Base-by-base conservation (phyloP, 768 basidiomycete species). In the Sutorius australiensis region DNA sequence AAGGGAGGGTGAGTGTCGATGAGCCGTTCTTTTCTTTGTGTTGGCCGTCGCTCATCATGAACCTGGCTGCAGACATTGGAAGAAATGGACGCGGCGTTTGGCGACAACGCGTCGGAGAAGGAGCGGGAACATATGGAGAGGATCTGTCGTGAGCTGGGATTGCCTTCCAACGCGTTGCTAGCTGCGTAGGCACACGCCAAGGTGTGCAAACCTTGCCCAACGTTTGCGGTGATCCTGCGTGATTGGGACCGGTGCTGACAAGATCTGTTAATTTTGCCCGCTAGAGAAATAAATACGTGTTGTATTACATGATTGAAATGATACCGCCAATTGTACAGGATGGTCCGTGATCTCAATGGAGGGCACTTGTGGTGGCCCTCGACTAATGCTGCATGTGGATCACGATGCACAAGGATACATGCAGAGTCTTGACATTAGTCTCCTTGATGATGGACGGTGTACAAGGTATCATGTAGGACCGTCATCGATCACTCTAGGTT, bases 1-100 rank as follows among this genome's bases (percentile, higher is more conserved):
- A 64, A 24, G 69, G 68, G 36, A 67, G 60, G 53, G 68, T 71
- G 21, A 59, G 67, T 59, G 28, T 42, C 8, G 9, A 50, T n/a
- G 6, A 32, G 5, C 10, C 10, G 24, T 34, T 31, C 5, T 27
- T 43, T 3, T 14, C 1, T 17, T 7, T 37, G 36, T 37, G 6
- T 9, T 21, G 30, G 34, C 3, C 3, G 13, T 31, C 4, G 13
- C 48, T 58, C 28, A 42, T 13, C 46, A 34, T 16, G 3, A 63
- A 14, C 13, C 11, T 24, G 37, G 19, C 32, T 10, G n/a, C 39
- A 71, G 69, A 69, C 69, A 1, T 46, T 69, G 46, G 68, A 69
- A 49, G 68, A 71, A 36, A 71, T 69, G 69, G 62, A 69, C 30
- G 61, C 58, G 3, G 64, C 62, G 14, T 69, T 69, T 55, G 69